These are phyloP conservation scores for Amanita phalloides DNA, from an alignment of 768 basidiomycete genomes.

Conservation along the genomic window DNA sequence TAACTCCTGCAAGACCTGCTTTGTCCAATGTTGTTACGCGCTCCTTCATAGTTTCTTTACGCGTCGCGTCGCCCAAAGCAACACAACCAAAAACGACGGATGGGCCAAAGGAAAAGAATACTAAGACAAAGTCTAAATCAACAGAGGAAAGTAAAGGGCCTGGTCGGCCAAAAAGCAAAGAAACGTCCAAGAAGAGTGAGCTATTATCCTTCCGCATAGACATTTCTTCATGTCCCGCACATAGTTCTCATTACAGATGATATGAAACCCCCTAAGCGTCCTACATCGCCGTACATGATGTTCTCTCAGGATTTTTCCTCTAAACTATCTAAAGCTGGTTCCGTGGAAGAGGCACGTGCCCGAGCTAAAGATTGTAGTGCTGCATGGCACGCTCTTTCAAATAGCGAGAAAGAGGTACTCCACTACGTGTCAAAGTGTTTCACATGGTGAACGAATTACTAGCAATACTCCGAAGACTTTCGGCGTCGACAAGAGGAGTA, in stretches of 20 bases:
- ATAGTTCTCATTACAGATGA: conserved; percentile 1
- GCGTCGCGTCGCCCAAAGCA: not conserved
- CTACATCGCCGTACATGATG: not conserved
- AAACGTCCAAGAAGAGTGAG: conserved; percentile 1
- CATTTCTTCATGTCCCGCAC: not conserved
- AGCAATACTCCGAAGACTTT: conserved; percentile 14
- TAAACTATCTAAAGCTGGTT: not conserved
- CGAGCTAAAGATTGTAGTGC: not conserved
- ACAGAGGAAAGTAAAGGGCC: not conserved
- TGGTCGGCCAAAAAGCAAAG: not conserved
- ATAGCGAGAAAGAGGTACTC: conserved; percentile 24
- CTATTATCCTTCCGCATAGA: not conserved
- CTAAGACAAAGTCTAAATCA: not conserved
- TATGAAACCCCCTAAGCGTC: not conserved
- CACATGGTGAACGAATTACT: not conserved
- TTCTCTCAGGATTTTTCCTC: not conserved
- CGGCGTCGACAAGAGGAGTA: not conserved
- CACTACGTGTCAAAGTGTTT: not conserved
- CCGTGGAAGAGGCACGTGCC: not conserved
- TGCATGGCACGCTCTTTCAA: conserved; percentile 21
- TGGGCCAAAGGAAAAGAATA: not conserved
- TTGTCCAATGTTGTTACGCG: conserved; percentile 1
- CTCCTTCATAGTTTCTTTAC: not conserved
- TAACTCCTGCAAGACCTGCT: not conserved
- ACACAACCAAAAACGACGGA: not conserved